Percentiles rank a stretch among this genome's conserved stretches.
Conservation (phyloP, 441 rosid genomes). For the Pelargonium fulgidum region DNA sequence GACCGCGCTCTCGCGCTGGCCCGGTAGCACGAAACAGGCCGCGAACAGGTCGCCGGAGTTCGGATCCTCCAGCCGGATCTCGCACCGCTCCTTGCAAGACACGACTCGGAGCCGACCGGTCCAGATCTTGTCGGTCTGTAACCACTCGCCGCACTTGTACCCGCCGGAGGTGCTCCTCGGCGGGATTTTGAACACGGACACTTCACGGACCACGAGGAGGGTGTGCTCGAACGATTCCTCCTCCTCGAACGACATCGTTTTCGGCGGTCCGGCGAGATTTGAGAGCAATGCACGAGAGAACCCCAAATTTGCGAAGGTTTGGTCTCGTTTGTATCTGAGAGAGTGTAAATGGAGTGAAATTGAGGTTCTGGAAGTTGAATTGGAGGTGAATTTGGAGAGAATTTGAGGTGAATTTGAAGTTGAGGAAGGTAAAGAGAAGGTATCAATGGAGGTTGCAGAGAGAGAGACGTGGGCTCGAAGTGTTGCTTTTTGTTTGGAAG, state of each 20-base stretch:
- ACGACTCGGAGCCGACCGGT: constrained; percentile 92
- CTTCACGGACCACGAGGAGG: constrained; percentile 91
- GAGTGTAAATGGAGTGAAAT: not conserved
- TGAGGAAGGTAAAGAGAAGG: constrained; percentile 12
- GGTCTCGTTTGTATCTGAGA: not conserved
- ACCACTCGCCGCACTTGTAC: constrained; percentile 95
- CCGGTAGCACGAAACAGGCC: constrained; percentile 82
- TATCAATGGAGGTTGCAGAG: constrained; percentile 12
- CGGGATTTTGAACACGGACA: constrained; percentile 80
- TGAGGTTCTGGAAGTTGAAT: not conserved
- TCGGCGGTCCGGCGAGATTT: constrained; percentile 2
- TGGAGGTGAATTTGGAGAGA: not conserved
- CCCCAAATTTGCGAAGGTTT: no score
- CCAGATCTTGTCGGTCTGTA: constrained; percentile 99
- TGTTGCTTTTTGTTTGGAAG: constrained; percentile 17
- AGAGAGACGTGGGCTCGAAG: constrained; percentile 25
- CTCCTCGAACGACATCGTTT: constrained; percentile 65
- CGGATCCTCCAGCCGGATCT: constrained; percentile 97
- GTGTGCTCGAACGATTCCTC: constrained; percentile 90
- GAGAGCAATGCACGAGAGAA: not conserved
- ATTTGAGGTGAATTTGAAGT: constrained; percentile 5
- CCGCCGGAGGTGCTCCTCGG: constrained; percentile 96
- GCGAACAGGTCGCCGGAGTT: constrained; percentile 85
- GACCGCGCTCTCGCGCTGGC: constrained; percentile 76
- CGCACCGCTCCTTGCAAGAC: constrained; percentile 87